phyloP scores from a whole-genome alignment of 352 stramenopile species.

The Globisporangium nodosum region DNA sequence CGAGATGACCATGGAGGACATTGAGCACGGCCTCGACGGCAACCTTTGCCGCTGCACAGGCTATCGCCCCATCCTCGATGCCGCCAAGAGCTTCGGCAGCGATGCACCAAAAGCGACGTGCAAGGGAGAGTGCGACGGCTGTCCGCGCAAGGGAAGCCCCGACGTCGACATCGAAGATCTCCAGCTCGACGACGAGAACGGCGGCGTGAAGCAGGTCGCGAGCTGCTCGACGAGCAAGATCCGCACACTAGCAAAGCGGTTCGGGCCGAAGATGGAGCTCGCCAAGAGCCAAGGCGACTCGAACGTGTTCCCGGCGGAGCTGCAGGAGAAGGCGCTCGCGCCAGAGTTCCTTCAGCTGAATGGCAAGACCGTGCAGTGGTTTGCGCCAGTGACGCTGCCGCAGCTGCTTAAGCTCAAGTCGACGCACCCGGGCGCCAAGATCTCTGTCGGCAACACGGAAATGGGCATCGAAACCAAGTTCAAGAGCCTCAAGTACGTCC shows the following conservation, averaged over 20 bases:
- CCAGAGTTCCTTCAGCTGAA: constrained; percentile 66
- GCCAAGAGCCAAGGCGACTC: constrained; percentile 14
- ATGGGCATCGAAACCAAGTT: constrained; percentile 96
- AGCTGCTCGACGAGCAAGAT: constrained; percentile 71
- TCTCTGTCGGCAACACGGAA: constrained; percentile 96
- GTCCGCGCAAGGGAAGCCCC: constrained; percentile 46
- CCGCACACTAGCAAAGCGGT: constrained; percentile 40
- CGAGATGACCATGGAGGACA: constrained; percentile 75
- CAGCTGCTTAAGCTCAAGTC: constrained; percentile 88
- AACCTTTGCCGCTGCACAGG: constrained; percentile 95
- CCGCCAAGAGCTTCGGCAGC: constrained; percentile 80
- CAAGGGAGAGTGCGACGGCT: constrained; percentile 59
- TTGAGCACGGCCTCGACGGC: constrained; percentile 93
- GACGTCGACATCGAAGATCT: constrained; percentile 58
- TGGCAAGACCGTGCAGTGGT: constrained; percentile 86
- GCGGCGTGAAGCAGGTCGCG: constrained; percentile 30
- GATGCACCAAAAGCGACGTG: constrained; percentile 56
- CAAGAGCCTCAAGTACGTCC: constrained; percentile 80
- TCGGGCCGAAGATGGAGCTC: constrained; percentile 16
- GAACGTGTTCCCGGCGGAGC: constrained; percentile 47
- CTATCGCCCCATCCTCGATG: constrained; percentile 80
- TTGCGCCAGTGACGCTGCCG: constrained; percentile 85
- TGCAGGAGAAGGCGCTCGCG: constrained; percentile 43
- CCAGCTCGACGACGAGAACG: constrained; percentile 15
- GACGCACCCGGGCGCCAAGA: constrained; percentile 80